phyloP scores from a whole-genome alignment of 2,329 filamentous ascomycete species.

The Zymoseptoria passerinii region DNA sequence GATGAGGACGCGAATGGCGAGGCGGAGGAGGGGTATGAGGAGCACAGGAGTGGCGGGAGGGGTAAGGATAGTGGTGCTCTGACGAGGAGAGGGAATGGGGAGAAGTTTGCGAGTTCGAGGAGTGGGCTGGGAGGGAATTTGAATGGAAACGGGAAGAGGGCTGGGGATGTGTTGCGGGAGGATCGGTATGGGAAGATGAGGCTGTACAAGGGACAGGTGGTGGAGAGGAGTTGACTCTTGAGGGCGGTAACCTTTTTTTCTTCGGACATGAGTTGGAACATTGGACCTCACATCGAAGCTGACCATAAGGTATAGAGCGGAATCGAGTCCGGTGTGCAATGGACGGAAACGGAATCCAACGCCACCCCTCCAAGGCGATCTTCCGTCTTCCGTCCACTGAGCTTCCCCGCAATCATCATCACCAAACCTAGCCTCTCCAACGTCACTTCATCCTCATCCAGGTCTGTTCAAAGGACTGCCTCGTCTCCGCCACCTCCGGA shows the following conservation, averaged over 20 bases:
- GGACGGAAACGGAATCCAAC: neutral
- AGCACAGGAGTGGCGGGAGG: neutral
- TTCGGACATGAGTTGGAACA: neutral
- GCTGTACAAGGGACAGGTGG: neutral
- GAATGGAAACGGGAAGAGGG: neutral
- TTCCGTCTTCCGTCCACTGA: too few relatives aligned
- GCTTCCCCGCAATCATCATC: neutral
- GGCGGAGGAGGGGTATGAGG: conserved; percentile 10
- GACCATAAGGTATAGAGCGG: neutral
- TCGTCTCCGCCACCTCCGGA: too few relatives aligned
- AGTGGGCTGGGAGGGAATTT: neutral
- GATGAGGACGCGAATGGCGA: conserved; percentile 18
- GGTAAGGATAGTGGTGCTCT: neutral
- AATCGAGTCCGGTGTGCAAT: neutral
- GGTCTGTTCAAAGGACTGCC: too few relatives aligned
- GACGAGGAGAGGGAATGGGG: neutral
- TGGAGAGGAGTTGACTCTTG: neutral
- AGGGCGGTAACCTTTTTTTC: neutral
- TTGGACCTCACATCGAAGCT: neutral
- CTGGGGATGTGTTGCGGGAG: neutral
- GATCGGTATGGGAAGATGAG: neutral
- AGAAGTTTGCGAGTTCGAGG: neutral
- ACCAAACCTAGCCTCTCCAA: neutral
- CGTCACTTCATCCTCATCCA: too few relatives aligned
- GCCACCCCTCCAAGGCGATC: too few relatives aligned